phyloP scores from a whole-genome alignment of 352 stramenopile genomes.

The Pythium monospermum region DNA sequence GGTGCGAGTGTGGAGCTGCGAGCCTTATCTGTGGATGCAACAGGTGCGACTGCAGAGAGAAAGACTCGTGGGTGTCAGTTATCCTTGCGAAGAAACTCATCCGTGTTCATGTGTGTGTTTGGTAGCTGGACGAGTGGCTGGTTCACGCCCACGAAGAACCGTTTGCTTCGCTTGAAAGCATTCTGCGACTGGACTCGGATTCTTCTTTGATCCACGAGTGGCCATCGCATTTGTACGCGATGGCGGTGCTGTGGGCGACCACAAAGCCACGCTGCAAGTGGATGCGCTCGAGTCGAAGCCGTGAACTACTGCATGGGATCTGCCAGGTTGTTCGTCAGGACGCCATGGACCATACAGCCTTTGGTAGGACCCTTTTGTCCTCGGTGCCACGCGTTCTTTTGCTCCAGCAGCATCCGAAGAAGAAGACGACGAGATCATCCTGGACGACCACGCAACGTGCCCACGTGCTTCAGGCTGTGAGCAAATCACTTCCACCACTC shows the following conservation, averaged over 20 bases:
- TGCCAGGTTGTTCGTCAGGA: neutral
- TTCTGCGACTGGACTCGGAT: neutral
- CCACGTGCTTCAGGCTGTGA: slow-evolving; percentile 2
- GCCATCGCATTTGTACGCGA: slow-evolving; percentile 13
- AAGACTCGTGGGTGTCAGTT: neutral
- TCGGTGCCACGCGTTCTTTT: slow-evolving; percentile 4
- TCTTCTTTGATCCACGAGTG: neutral
- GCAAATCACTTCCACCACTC: neutral
- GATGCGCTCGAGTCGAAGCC: slow-evolving; percentile 2
- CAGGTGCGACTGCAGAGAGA: too few species aligned
- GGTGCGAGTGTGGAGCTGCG: slow-evolving; percentile 11
- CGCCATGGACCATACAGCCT: neutral
- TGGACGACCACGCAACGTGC: slow-evolving; percentile 1
- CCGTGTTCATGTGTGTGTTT: neutral
- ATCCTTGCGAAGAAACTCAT: neutral
- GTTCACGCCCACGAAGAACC: slow-evolving; percentile 8
- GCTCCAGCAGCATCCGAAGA: too few species aligned
- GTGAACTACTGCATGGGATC: neutral
- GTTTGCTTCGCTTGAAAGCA: slow-evolving; percentile 1
- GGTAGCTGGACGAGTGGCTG: slow-evolving; percentile 16
- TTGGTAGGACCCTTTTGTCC: neutral
- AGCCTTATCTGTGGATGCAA: slow-evolving; percentile 4
- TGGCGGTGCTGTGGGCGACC: slow-evolving; percentile 4
- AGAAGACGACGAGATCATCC: neutral
- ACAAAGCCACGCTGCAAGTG: neutral